These are phyloP conservation scores for Nematocida sp. DNA, from an alignment of 371 early-diverging fungal species.

Conservation along the genomic window DNA sequence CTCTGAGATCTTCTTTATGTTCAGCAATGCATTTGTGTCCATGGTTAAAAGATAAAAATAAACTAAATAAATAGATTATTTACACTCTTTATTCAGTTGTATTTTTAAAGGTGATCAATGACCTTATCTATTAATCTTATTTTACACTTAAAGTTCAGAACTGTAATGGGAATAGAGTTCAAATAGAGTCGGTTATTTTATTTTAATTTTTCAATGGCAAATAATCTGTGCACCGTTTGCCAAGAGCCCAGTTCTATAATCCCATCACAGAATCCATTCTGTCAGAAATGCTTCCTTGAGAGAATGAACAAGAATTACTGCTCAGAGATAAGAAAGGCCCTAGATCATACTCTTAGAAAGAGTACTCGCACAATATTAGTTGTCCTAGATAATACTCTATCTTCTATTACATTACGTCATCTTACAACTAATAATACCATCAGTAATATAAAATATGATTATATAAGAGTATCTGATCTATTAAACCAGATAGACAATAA, in stretches of 20 bases:
- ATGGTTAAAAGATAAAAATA: constrained; percentile 17
- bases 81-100: too few species aligned
- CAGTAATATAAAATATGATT: constrained; percentile 18
- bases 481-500: too few species aligned
- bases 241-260: neutral
- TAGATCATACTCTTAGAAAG: constrained; percentile 8
- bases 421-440: neutral
- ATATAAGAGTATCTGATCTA: too few species aligned
- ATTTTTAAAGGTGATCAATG: too few species aligned
- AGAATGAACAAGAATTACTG: constrained; percentile 2
- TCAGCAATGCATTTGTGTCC: constrained; percentile 23
- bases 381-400: constrained; percentile 16
- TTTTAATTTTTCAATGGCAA: too few species aligned
- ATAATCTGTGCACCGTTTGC: too few species aligned
- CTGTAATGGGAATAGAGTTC: too few species aligned
- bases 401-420: neutral
- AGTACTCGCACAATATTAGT: constrained; percentile 16
- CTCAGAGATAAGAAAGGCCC: constrained; percentile 21
- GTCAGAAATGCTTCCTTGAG: constrained; percentile 15
- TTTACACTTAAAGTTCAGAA: too few species aligned
- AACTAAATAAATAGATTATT: neutral
- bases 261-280: constrained; percentile 17
- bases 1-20: constrained; percentile 25
- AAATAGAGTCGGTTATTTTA: too few species aligned
- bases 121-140: too few species aligned